Evolutionary conservation across 129 eudicot species (phyloP).

Genomic region (Smallanthus sonchifolius): DNA sequence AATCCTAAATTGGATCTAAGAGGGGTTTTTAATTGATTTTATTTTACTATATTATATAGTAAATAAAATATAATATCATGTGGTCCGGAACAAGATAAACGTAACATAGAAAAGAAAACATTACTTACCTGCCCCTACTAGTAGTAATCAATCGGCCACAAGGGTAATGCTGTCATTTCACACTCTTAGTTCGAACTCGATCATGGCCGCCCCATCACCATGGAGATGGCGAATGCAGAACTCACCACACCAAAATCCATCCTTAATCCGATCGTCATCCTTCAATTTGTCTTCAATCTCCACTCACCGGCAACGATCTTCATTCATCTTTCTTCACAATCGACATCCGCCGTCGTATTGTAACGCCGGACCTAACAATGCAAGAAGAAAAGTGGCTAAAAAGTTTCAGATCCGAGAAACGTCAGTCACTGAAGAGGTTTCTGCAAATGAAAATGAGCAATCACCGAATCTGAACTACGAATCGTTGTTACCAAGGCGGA

Average conservation of each 20-base stretch:
- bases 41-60: too few species aligned
- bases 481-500: slow-evolving; percentile 39
- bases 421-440: slow-evolving; percentile 20
- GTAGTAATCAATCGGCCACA: background rate
- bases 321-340: slow-evolving; percentile 14
- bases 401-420: slow-evolving; percentile 18
- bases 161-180: background rate
- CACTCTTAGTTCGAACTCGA: background rate
- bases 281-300: slow-evolving; percentile 15
- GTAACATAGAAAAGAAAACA: background rate
- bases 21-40: too few species aligned
- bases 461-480: slow-evolving; percentile 33
- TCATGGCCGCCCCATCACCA: slow-evolving; percentile 29
- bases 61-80: background rate
- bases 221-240: slow-evolving; percentile 34
- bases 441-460: slow-evolving; percentile 3
- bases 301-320: slow-evolving; percentile 22
- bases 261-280: slow-evolving; percentile 12
- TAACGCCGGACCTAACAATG: slow-evolving; percentile 24
- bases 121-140: background rate
- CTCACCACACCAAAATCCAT: background rate
- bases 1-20: too few species aligned
- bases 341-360: slow-evolving; percentile 22
- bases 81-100: background rate
- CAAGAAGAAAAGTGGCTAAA: slow-evolving; percentile 10